phyloP scores from a whole-genome alignment of 441 rosid species.

The Bocquillonia castaneifolia region DNA sequence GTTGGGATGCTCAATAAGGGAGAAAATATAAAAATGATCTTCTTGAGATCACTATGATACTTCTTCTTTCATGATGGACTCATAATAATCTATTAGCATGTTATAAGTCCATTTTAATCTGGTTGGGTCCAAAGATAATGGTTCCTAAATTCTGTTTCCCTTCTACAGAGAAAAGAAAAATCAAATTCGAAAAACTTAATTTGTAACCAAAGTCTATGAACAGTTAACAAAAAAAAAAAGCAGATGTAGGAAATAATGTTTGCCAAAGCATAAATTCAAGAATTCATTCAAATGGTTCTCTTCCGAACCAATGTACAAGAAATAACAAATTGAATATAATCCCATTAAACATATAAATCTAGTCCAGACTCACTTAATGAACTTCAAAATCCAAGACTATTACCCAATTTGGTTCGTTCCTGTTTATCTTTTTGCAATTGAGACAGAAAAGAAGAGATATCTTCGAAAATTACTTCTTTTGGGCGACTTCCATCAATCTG shows the following conservation, averaged over 20 bases:
- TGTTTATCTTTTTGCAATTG: conserved; percentile 42
- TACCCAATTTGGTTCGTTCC: conserved; percentile 41
- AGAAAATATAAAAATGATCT: neutral
- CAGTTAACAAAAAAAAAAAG: neutral
- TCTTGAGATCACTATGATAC: neutral
- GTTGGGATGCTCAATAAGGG: neutral
- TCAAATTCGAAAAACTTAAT: neutral
- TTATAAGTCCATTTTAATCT: neutral
- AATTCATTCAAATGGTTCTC: neutral
- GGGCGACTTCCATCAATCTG: conserved; percentile 79
- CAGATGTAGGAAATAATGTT: neutral
- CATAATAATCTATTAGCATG: neutral
- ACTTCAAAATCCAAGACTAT: conserved; percentile 28
- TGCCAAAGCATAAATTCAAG: neutral
- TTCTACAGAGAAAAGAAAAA: neutral
- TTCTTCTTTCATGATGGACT: neutral
- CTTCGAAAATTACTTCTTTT: conserved; percentile 58
- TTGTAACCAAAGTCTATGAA: neutral
- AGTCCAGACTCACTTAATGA: conserved; percentile 8
- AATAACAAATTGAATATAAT: neutral
- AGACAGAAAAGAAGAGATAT: conserved; percentile 54
- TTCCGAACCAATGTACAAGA: neutral
- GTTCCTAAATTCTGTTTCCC: neutral
- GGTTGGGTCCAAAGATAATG: neutral
- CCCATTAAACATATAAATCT: neutral